Evolutionary conservation across 2,329 filamentous ascomycete genomes (phyloP).

Genomic region (Drechslerella stenobrocha): DNA sequence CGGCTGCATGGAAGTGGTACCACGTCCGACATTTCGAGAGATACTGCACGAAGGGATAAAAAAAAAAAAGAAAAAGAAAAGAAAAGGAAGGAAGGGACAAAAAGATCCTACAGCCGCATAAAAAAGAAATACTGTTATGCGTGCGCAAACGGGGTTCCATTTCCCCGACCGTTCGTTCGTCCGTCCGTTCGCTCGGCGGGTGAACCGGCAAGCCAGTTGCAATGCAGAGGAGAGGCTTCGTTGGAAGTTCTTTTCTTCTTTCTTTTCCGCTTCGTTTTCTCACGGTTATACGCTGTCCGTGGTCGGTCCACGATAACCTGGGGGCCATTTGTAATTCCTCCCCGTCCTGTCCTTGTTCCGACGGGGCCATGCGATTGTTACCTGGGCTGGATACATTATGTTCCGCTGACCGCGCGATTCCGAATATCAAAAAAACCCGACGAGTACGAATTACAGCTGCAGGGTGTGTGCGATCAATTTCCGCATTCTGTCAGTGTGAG

Average conservation of each 20-base stretch:
- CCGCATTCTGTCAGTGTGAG: conserved; percentile 3
- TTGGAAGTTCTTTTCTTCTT: background rate
- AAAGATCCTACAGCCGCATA: background rate
- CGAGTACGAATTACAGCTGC: background rate
- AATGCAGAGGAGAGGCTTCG: no score
- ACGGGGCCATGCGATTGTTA: no score
- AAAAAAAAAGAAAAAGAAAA: no score
- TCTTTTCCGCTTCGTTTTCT: background rate
- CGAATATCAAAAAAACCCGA: no score
- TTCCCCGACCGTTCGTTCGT: background rate
- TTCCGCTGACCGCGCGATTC: conserved; percentile 5
- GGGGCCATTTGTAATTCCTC: no score
- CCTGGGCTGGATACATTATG: no score
- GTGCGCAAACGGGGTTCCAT: background rate
- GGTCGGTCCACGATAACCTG: no score
- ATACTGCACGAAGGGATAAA: no score
- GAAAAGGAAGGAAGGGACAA: no score
- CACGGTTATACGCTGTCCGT: background rate
- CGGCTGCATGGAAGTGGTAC: no score
- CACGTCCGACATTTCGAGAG: no score
- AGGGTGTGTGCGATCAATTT: conserved; percentile 20
- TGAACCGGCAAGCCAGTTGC: background rate
- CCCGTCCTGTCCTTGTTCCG: no score
- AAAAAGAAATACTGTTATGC: background rate
- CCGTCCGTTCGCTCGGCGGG: background rate